phyloP scores from a whole-genome alignment of 225 moss, liverwort and hornwort genomes.

The Pseudisothecium myosuroides region DNA sequence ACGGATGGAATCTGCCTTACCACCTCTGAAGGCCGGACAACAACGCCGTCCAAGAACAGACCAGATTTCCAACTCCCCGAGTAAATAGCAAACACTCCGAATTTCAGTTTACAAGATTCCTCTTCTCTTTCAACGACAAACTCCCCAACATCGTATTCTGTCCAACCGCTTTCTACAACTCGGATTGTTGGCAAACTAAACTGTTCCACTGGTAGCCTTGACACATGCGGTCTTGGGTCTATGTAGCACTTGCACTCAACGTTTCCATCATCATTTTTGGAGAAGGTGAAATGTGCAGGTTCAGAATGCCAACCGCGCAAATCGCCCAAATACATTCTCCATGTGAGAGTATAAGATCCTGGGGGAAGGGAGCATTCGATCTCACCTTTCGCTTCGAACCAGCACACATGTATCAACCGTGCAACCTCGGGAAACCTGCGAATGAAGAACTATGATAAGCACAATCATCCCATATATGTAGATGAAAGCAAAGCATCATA shows the following conservation, averaged over 20 bases:
- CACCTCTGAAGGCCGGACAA: neutral
- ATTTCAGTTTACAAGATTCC: neutral
- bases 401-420: constrained; percentile 17
- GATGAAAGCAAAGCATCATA: neutral
- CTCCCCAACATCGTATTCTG: constrained; percentile 28
- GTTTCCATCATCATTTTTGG: neutral
- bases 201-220: neutral
- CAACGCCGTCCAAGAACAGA: constrained; percentile 21
- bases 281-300: constrained; percentile 19
- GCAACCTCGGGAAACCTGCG: constrained; percentile 28
- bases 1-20: neutral
- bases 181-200: constrained; percentile 17
- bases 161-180: constrained; percentile 14
- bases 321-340: constrained; percentile 14
- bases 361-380: constrained; percentile 24
- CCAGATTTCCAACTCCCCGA: constrained; percentile 9
- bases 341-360: constrained; percentile 19
- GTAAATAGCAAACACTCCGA: neutral
- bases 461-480: neutral
- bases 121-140: constrained; percentile 20
- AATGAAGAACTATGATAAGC: neutral
- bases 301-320: neutral
- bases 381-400: constrained; percentile 24
- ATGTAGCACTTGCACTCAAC: constrained; percentile 9
- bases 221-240: neutral